Evolutionary conservation across 306 rosid genomes (phyloP).

Genomic region (Vigna angularis): DNA sequence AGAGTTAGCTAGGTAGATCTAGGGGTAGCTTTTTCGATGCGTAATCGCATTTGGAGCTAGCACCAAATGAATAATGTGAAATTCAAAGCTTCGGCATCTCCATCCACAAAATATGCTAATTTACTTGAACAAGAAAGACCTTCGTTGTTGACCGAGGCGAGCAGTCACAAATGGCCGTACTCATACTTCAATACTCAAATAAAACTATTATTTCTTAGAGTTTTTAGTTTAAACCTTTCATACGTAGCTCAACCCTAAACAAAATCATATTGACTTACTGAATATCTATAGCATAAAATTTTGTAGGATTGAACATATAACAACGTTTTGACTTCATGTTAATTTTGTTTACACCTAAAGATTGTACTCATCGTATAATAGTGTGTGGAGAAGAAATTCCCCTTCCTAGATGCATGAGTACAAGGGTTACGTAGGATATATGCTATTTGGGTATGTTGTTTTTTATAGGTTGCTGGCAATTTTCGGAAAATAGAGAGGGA

Average conservation of each 20-base stretch:
- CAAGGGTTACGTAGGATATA: background rate
- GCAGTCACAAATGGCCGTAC: conserved; percentile 5
- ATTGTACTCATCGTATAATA: background rate
- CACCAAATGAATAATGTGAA: conserved; percentile 54
- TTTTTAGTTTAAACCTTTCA: too few relatives aligned
- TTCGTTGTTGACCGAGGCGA: conserved; percentile 47
- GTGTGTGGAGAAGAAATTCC: background rate
- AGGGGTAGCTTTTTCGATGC: conserved; percentile 55
- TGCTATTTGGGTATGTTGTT: background rate
- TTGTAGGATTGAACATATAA: too few relatives aligned
- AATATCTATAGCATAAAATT: too few relatives aligned
- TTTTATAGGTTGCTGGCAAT: background rate
- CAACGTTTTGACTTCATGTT: too few relatives aligned
- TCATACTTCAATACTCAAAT: background rate
- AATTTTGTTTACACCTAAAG: too few relatives aligned
- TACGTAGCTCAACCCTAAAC: too few relatives aligned
- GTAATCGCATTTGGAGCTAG: conserved; percentile 62
- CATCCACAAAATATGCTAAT: conserved; percentile 46
- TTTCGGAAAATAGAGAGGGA: background rate
- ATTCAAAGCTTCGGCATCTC: conserved; percentile 3
- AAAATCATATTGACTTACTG: too few relatives aligned
- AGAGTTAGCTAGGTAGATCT: conserved; percentile 30
- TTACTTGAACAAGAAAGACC: conserved; percentile 41
- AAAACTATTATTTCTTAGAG: too few relatives aligned
- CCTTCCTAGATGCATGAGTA: background rate